Percentiles rank a stretch among this genome's conserved stretches.
phyloP scores from a whole-genome alignment of 1,139 yeast species.

The Geotrichum histeridarum region DNA sequence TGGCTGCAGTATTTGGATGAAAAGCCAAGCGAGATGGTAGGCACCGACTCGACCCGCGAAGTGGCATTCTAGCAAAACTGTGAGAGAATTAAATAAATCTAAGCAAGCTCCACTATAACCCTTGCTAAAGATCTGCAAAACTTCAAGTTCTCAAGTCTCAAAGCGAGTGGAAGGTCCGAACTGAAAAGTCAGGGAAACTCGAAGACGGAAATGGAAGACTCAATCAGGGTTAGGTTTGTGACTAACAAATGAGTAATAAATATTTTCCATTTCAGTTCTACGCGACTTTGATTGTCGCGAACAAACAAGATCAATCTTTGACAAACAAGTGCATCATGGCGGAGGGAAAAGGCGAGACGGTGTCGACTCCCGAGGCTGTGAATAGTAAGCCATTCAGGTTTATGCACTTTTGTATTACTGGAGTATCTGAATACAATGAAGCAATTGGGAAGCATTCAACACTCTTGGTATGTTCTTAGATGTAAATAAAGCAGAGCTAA shows the following conservation, averaged over 20 bases:
- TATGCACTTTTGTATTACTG: conserved; percentile 18
- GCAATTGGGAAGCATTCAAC: neutral
- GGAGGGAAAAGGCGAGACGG: neutral
- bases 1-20: conserved; percentile 2
- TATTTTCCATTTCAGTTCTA: neutral
- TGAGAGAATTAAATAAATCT: too few species aligned
- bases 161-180: too few species aligned
- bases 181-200: too few species aligned
- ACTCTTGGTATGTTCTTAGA: conserved; percentile 6
- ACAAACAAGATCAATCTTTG: neutral
- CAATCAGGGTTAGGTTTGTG: neutral
- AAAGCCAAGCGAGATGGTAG: neutral
- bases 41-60: conserved; percentile 3
- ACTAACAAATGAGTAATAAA: neutral
- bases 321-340: too few species aligned
- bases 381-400: conserved; percentile 15
- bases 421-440: conserved; percentile 14
- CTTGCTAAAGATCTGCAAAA: too few species aligned
- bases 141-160: too few species aligned
- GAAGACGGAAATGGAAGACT: too few species aligned
- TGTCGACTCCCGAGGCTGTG: neutral
- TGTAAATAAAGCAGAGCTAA: neutral
- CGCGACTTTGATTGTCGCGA: neutral
- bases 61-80: neutral
- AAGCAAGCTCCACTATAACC: too few species aligned